These are phyloP conservation scores for Wickerhamiella azymoides DNA, from an alignment of 805 yeast genomes.

Conservation along the genomic window DNA sequence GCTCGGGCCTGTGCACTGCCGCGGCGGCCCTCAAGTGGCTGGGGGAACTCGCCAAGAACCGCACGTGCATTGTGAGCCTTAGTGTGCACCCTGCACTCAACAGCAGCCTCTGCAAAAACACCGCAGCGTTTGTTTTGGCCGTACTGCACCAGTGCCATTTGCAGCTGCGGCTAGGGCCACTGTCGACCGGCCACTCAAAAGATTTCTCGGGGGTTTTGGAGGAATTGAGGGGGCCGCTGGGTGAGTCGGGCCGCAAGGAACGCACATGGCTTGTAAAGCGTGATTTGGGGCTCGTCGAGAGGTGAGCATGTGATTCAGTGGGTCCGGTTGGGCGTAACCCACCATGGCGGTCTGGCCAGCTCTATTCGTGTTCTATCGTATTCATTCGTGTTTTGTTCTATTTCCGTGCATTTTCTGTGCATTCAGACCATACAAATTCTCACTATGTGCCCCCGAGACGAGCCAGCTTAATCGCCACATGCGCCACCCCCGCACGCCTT, in stretches of 20 bases:
- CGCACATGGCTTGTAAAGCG: not conserved
- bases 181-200: not conserved
- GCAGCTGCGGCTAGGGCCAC: constrained; percentile 1
- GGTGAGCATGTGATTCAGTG: too few species aligned
- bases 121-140: not conserved
- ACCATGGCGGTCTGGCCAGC: too few species aligned
- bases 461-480: too few species aligned
- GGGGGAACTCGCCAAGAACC: constrained; percentile 23
- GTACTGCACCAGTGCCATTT: not conserved
- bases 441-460: too few species aligned
- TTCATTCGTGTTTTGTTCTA: too few species aligned
- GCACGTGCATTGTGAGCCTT: constrained; percentile 25
- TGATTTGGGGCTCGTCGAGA: not conserved
- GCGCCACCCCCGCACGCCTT: too few species aligned
- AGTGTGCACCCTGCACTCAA: constrained; percentile 12
- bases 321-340: too few species aligned
- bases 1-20: constrained; percentile 30
- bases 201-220: constrained; percentile 1
- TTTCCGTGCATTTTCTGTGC: too few species aligned
- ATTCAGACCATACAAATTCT: too few species aligned
- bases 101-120: not conserved
- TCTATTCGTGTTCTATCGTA: too few species aligned
- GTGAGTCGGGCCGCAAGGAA: not conserved
- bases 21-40: constrained; percentile 28
- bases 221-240: not conserved